Base-by-base conservation (phyloP, 306 rosid species). In the Malus orientalis region DNA sequence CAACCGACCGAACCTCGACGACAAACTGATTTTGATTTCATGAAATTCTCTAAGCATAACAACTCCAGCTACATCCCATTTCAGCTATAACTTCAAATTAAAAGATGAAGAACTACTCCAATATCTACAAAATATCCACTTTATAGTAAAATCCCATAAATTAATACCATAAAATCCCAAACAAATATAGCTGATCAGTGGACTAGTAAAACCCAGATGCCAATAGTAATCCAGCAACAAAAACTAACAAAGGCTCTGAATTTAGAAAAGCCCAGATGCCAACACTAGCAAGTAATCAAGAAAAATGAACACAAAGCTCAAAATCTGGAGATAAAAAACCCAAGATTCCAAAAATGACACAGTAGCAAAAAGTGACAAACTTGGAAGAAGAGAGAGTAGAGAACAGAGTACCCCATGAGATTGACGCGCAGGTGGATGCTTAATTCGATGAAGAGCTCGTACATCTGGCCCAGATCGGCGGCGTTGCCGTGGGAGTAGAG, bases 401-500 rank as follows among this genome's bases (percentile, higher is more conserved):
- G 42, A 76, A 83, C 71, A 78, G 69, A 67, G 83, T 71, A 93
- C 98, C 98, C 98, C 87, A 93, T 88, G 75, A 93, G 90, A 80
- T 93, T 93, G 67, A 93, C 93, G 60, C 97, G 91, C 78, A 93
- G 77, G 80, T 89, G 96, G 82, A 93, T 91, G 84, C 92, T 88
- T 67, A 93, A 85, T 80, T 88, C 91, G 85, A 93, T 81, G 87
- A 93, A 91, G 84, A 91, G 96, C 85, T 91, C 93, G 74, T 91
- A 93, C 98, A 93, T 91, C 92, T 93, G 98, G 20, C 98, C 98
- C 68, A 93, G 96, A 93, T 93, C 98, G 86, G 98, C 93, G 9
- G 98, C 98, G 91, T 93, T 93, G 25, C 98, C 98, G 59, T 93
- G 98, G 61, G 98, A 93, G 85, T 93, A 93, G 29, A 93, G 96